Evolutionary conservation across 208 protist species (phyloP).

Genomic region (Trypanosoma vivax): DNA sequence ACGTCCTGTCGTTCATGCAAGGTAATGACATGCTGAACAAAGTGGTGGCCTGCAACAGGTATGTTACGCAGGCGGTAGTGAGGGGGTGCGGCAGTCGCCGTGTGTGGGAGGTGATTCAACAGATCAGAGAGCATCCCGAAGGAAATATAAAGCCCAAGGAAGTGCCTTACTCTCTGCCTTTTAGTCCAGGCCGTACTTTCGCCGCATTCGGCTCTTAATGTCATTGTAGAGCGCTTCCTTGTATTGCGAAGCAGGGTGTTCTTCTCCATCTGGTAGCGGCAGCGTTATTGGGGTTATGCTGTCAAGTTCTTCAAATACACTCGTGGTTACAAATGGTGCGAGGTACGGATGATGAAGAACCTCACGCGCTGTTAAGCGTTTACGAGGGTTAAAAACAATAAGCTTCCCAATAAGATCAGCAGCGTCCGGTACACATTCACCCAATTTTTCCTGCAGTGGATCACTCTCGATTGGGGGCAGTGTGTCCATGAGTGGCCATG

Average conservation of each 20-base stretch:
- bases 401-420: conserved; percentile 81
- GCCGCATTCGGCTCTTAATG: conserved; percentile 34
- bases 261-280: conserved; percentile 57
- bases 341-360: conserved; percentile 88
- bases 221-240: conserved; percentile 57
- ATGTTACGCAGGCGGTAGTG: no score
- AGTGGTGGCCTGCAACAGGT: no score
- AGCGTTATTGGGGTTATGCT: conserved; percentile 33
- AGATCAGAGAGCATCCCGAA: no score
- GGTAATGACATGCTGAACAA: no score
- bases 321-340: conserved; percentile 44
- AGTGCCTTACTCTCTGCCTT: neutral
- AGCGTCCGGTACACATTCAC: conserved; percentile 60
- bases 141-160: no score
- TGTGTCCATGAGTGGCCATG: conserved; percentile 78
- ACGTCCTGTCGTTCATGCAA: no score
- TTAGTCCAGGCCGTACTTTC: neutral
- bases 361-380: conserved; percentile 75
- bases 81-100: no score
- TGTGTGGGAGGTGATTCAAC: no score
- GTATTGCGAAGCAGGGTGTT: conserved; percentile 65
- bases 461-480: conserved; percentile 38
- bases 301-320: conserved; percentile 41
- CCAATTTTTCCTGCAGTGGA: conserved; percentile 64
- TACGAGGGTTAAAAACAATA: conserved; percentile 84